Base-by-base conservation (phyloP, 305 asterid species). In the Fraxinus sp. region DNA sequence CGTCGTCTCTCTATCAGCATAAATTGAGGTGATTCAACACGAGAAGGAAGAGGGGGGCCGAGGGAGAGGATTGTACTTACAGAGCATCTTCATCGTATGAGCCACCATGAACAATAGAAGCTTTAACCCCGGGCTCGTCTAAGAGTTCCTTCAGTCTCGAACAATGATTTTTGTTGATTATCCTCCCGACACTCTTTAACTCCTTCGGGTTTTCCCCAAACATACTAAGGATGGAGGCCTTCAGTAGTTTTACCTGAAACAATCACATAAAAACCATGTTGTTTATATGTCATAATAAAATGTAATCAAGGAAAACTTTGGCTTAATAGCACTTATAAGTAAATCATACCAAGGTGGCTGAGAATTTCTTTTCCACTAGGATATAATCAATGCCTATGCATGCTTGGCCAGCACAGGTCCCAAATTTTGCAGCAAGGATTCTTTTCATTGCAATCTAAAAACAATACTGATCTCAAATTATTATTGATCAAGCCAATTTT, bases 391-490 rank as follows among this genome's bases (percentile, higher is more conserved):
- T 83, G 77, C 87, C 91, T 79, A 92, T 80, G 88, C 98, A 95
- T 75, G 90, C 97, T 85, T 95, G 98, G 5, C 97, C 98, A 41
- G 97, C 92, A 79, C 98, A 93, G 18, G 91, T 75, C 70, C 96
- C 97, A 75, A 90, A 95, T 80, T 95, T 95, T 9, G 88, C 97
- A 5, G 92, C 77, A 37, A 91, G 86, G 66, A 95, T 88, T 82
- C 97, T 88, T 28, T 91, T 90, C 11, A 90, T 6, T 24, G 94
- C 97, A 62, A 86, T 85, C 98, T 95, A 84, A 77, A 3, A 24
- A 64, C n/a, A 79, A 10, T 36, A 13, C 32, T 1, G 32, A 77
- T 39, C 22, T 7, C 74, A 78, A 81, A 7, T 66, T 66, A 66
- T 66, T 66, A 66, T 3, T 11, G n/a, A 26, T 66, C 33, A 26